Percentiles rank a stretch among this genome's conserved stretches.
These are phyloP conservation scores for Wickerhamiella sorbophila DNA, from an alignment of 805 yeast genomes.

Conservation along the genomic window DNA sequence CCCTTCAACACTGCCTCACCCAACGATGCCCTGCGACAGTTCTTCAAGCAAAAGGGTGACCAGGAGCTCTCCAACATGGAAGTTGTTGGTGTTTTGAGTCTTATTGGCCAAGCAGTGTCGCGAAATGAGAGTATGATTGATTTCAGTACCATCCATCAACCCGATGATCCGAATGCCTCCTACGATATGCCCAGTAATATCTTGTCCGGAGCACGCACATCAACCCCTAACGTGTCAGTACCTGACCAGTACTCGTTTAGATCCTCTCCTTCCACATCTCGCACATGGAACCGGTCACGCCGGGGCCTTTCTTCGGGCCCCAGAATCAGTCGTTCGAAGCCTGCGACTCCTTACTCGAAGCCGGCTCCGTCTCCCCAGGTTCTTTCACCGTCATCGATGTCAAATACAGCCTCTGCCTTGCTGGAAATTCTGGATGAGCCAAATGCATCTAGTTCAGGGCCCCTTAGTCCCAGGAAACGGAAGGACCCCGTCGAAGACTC, in stretches of 20 bases:
- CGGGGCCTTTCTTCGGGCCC: not conserved
- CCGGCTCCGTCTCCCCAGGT: not conserved
- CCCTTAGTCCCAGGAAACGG: not conserved
- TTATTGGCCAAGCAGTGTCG: constrained; percentile 30
- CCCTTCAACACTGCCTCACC: constrained; percentile 20
- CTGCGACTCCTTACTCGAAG: not conserved
- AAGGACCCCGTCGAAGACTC: not conserved
- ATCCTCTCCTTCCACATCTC: not conserved
- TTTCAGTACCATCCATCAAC: constrained; percentile 3
- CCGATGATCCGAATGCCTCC: not conserved
- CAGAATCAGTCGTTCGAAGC: not conserved
- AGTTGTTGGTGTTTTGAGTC: constrained; percentile 59
- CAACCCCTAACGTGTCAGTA: not conserved
- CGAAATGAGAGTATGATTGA: constrained; percentile 19
- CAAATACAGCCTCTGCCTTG: not conserved
- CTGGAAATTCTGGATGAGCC: not conserved
- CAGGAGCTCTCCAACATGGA: constrained; percentile 57
- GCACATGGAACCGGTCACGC: not conserved
- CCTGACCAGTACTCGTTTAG: not conserved
- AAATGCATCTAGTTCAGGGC: not conserved
- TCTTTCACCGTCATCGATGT: not conserved
- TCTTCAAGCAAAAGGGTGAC: constrained; percentile 55
- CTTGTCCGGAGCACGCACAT: not conserved
- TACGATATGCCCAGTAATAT: not conserved
- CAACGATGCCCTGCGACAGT: constrained; percentile 47